Evolutionary conservation across 768 basidiomycete genomes (phyloP), one percentile per base, ranked within the genome.

Genomic region (Serendipita sp.): DNA sequence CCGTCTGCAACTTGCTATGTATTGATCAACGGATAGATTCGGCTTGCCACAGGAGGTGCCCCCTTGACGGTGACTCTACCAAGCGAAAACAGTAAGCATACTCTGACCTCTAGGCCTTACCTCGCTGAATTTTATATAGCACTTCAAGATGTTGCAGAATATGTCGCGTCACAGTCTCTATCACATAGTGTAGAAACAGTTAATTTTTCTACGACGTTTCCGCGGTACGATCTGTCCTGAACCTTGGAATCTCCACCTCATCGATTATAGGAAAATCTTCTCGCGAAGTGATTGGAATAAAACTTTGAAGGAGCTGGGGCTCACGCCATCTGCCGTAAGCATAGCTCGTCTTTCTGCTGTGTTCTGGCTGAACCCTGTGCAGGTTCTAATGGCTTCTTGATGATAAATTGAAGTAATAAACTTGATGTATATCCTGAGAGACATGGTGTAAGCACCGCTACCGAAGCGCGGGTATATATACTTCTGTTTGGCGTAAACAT

Each of bases 261-360:
- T 28, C 32, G 44, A 41, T 8, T 44, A 23, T 68, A 93, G 91
- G 75, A 94, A 92, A 83, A 80, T 79, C 23, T 96, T 90, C 72
- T 72, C 81, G 28, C 76, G 73, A 2, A 75, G 78, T 3, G 93
- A 97, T 70, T 88, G 92, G 71, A 79, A 80, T n/a, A 86, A 85
- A 73, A 85, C 85, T 23, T 73, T 97, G 68, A 83, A 83, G 66
- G 89, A 91, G 65, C 80, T 95, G 34, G 93, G 91, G 3, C 76
- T 97, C 67, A 93, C 91, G 18, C 93, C 93, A 1, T 93, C 91
- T 64, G 92, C 93, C 63, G 92, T 92, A 73, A 41, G 38, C 38
- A 41, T 41, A 41, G 38, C 38, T 41, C 13, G 38, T 13, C 38
- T 7, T 13, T 41, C 38, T 7, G 13, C 13, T 13, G 2, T 13